phyloP scores from a whole-genome alignment of 768 basidiomycete species.

The Leccinum olivaceopallidum region DNA sequence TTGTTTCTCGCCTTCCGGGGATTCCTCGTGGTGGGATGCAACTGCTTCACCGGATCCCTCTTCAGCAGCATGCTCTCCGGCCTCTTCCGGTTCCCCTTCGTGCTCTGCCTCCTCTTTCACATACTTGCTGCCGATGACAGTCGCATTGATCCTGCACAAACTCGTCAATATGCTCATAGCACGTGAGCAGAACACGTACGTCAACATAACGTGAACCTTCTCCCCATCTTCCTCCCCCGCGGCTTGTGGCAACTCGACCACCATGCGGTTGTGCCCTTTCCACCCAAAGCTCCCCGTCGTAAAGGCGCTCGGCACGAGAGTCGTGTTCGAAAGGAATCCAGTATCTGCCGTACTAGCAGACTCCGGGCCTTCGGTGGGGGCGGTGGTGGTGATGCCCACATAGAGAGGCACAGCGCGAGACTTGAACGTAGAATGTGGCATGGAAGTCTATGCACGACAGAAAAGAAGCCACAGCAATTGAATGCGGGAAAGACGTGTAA shows the following conservation, averaged over 20 bases:
- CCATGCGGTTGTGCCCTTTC: slow-evolving; percentile 73
- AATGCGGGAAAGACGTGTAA: not conserved
- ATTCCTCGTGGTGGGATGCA: slow-evolving; percentile 28
- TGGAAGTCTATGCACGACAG: slow-evolving; percentile 36
- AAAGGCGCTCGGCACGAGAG: slow-evolving; percentile 61
- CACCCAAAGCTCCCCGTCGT: slow-evolving; percentile 81
- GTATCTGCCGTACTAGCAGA: slow-evolving; percentile 45
- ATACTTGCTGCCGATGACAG: slow-evolving; percentile 69
- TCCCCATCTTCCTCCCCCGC: slow-evolving; percentile 51
- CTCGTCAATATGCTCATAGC: not conserved
- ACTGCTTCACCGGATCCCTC: slow-evolving; percentile 28
- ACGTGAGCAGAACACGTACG: slow-evolving; percentile 47
- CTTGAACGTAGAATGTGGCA: slow-evolving; percentile 56
- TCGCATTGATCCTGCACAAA: slow-evolving; percentile 67
- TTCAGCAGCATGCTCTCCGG: slow-evolving; percentile 27
- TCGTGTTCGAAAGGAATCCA: slow-evolving; percentile 58
- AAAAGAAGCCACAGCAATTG: slow-evolving; percentile 1
- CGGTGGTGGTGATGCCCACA: slow-evolving; percentile 65
- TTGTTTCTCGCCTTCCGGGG: slow-evolving; percentile 24
- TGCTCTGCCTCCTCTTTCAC: slow-evolving; percentile 41
- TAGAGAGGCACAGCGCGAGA: slow-evolving; percentile 70
- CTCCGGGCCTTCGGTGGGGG: slow-evolving; percentile 41
- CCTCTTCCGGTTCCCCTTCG: slow-evolving; percentile 32
- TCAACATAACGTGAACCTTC: slow-evolving; percentile 72
- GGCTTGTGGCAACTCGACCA: slow-evolving; percentile 57